Evolutionary conservation across 2,329 filamentous ascomycete genomes (phyloP).

Genomic region (Shiraia sp.): DNA sequence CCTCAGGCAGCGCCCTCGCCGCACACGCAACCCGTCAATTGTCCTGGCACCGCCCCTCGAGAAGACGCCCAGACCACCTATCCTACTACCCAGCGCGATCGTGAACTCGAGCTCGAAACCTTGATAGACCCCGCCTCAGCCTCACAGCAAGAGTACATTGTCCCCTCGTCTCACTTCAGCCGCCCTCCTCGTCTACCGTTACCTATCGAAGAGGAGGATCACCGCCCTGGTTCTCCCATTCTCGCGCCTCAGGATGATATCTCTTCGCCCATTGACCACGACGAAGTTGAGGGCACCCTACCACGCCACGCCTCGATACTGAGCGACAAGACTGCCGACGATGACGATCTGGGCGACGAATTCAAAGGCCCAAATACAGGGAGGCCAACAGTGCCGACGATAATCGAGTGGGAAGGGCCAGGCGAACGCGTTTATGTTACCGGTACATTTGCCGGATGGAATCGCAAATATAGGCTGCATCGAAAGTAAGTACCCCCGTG

Average conservation of each 20-base stretch:
- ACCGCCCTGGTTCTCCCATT: slow-evolving; percentile 89
- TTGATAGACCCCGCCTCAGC: slow-evolving; percentile 34
- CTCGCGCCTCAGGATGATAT: slow-evolving; percentile 68
- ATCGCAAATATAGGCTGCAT: slow-evolving; percentile 86
- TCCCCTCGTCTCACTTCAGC: slow-evolving; percentile 52
- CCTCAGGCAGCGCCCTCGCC: slow-evolving; percentile 21
- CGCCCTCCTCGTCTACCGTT: slow-evolving; percentile 88
- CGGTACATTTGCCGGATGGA: slow-evolving; percentile 96
- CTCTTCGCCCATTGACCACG: slow-evolving; percentile 51
- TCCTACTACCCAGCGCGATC: neutral
- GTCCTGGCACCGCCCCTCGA: slow-evolving; percentile 29
- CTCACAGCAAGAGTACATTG: slow-evolving; percentile 42
- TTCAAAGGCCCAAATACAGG: slow-evolving; percentile 65
- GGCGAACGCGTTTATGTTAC: slow-evolving; percentile 95
- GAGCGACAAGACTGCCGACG: slow-evolving; percentile 67
- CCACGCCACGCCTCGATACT: slow-evolving; percentile 60
- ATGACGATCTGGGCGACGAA: slow-evolving; percentile 66
- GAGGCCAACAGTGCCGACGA: slow-evolving; percentile 78
- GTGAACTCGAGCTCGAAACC: slow-evolving; percentile 15
- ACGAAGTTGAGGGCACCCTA: slow-evolving; percentile 54
- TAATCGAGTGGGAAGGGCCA: slow-evolving; percentile 80
- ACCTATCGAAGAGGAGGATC: slow-evolving; percentile 88
- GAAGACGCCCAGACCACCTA: slow-evolving; percentile 21
- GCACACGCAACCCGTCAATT: slow-evolving; percentile 45
- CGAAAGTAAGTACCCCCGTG: slow-evolving; percentile 66